phyloP scores from a whole-genome alignment of 225 moss, liverwort and hornwort species.

The Thuidium tamariscinum region DNA sequence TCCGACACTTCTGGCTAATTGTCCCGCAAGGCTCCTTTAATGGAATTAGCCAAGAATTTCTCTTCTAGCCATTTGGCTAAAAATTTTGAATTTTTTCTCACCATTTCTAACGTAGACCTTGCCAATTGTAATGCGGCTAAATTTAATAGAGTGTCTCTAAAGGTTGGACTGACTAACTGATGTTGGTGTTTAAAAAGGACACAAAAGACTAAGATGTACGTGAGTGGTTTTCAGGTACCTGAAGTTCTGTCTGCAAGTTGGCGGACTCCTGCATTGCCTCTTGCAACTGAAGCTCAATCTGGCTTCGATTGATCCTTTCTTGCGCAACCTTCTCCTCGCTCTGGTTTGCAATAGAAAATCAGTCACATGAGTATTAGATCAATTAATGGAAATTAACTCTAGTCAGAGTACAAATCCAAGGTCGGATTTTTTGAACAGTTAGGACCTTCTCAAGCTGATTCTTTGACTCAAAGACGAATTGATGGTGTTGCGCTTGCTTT shows the following conservation, averaged over 20 bases:
- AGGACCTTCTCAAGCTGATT: slow-evolving; percentile 9
- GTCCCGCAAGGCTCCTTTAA: not conserved
- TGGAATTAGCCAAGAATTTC: not conserved
- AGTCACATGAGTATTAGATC: not conserved
- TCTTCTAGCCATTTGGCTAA: not conserved
- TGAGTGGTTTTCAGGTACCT: slow-evolving; percentile 15
- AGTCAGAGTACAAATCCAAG: not conserved
- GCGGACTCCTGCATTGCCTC: slow-evolving; percentile 32
- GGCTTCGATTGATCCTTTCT: slow-evolving; percentile 7
- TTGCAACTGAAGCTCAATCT: slow-evolving; percentile 33
- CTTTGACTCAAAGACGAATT: slow-evolving; percentile 10
- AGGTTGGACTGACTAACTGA: not conserved
- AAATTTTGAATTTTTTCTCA: not conserved
- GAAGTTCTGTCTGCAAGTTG: slow-evolving; percentile 49
- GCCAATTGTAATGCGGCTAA: not conserved
- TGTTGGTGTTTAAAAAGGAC: not conserved
- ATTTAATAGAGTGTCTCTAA: not conserved
- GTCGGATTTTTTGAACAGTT: not conserved
- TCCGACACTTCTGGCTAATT: not conserved
- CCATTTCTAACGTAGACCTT: not conserved
- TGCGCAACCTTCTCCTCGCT: slow-evolving; percentile 20
- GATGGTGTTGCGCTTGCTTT: slow-evolving; percentile 13
- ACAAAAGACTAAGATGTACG: not conserved
- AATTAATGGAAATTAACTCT: not conserved
- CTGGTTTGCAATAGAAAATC: slow-evolving; percentile 1